Base-by-base conservation (phyloP, 2,329 filamentous ascomycete genomes). In the Microcyclospora pomicola region DNA sequence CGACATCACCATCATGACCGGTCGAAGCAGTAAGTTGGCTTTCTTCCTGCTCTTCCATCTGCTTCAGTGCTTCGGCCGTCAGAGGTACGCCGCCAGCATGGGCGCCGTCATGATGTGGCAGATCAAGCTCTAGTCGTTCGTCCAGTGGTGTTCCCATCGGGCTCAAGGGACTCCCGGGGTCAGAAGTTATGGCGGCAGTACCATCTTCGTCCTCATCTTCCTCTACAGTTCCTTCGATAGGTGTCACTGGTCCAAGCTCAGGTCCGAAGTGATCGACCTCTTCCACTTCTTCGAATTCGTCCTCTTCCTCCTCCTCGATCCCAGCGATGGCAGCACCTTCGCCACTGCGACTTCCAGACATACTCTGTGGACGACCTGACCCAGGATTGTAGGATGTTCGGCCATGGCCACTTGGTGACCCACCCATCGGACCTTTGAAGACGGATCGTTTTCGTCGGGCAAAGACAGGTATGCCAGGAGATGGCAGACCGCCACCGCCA, bases 361-460 rank as follows among this genome's bases (percentile, higher is more conserved):
- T 44, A 29, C 35, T 35, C 16, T 42, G 27, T 3, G 33, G 15
- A 34, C n/a, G 16, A 36, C 42, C 30, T 31, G 30, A 31, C 14
- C 12, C 30, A n/a, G 30, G 9, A 9, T 38, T 44, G 13, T 36
- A 33, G 24, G 42, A 32, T 3, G 31, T 37, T 5, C 50, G 41
- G 11, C 44, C 44, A n/a, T 48, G 46, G 1, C 46, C 49, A 33
- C 45, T 45, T 6, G 51, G 47, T 4, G 47, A 49, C 46, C 72
- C 71, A 24, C 80, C 62, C 59, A 76, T 77, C 0, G 84, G 84
- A 0, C 84, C 84, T 56, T 88, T 88, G 65, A 92, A 91, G 2
- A 87, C 59, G 39, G 76, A 84, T 41, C 81, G 73, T 62, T 88
- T 92, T 41, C 83, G 66, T 55, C 85, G 85, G 1, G 84, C 83